These are phyloP conservation scores for Auxenochlorella pyrenoidosa DNA, from an alignment of 139 green algal genomes.

Conservation along the genomic window DNA sequence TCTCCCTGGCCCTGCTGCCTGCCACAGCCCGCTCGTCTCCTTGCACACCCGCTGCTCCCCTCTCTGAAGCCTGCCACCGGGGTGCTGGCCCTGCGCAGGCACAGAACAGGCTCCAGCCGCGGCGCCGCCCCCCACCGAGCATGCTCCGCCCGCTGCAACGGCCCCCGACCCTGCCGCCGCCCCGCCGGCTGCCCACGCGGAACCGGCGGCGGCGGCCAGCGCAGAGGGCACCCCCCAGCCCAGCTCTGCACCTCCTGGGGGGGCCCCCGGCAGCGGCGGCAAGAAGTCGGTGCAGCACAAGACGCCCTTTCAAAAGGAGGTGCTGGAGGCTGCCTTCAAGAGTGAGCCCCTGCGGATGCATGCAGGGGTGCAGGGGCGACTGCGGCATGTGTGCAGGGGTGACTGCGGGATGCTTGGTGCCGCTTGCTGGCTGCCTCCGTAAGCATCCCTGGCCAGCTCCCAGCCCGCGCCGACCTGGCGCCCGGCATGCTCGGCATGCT, in stretches of 20 bases:
- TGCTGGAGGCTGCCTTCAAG: conserved; percentile 76
- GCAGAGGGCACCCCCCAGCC: background rate
- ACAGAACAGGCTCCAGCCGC: no score
- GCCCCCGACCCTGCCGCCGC: background rate
- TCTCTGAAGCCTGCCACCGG: no score
- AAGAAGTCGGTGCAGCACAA: conserved; percentile 54
- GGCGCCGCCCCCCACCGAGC: background rate
- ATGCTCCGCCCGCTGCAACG: background rate
- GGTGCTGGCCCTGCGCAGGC: background rate
- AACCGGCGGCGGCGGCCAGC: background rate
- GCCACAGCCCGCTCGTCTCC: no score
- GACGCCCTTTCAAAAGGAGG: conserved; percentile 81
- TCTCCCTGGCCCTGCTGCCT: no score
- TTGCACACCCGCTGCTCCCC: no score
- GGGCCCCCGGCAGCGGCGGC: background rate
- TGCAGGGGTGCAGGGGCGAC: no score
- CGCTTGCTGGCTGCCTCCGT: no score
- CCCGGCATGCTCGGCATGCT: no score
- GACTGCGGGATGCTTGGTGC: no score
- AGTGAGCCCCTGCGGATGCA: conserved; percentile 56
- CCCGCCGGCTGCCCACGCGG: background rate
- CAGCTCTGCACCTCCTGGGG: background rate
- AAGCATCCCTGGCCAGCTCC: no score
- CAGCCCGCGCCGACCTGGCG: no score
- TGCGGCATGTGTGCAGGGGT: no score